phyloP scores from a whole-genome alignment of 108 stramenopile species.

The Schizochytrium sp. region DNA sequence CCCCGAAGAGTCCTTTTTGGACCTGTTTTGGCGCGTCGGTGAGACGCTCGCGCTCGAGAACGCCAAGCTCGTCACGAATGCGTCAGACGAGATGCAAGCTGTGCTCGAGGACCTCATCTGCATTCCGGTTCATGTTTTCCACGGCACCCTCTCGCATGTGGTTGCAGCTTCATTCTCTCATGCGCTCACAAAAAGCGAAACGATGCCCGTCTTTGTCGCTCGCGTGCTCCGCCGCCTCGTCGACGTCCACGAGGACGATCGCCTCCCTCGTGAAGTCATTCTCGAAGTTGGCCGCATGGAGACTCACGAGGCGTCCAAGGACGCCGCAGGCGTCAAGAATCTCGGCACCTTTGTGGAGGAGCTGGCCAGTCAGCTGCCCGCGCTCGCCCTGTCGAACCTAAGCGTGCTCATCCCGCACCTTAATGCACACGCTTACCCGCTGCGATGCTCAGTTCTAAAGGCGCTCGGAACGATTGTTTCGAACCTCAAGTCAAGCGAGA shows the following conservation, averaged over 20 bases:
- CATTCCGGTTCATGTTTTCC: not conserved
- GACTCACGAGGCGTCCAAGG: not conserved
- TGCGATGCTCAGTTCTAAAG: not conserved
- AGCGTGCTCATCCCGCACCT: constrained; percentile 7
- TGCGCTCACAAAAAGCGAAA: not conserved
- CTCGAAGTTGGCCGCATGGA: not conserved
- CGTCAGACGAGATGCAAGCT: not conserved
- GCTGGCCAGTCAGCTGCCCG: not conserved
- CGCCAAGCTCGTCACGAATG: not conserved
- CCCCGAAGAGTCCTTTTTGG: not conserved
- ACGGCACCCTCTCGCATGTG: not conserved
- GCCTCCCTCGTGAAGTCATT: not conserved
- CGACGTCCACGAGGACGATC: not conserved
- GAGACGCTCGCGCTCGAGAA: not conserved
- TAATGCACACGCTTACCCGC: not conserved
- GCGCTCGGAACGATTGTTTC: not conserved
- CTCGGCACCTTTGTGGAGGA: not conserved
- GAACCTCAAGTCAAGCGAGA: not conserved
- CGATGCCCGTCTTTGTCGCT: not conserved
- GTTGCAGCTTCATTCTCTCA: not conserved
- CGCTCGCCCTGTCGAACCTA: not conserved
- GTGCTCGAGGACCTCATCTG: not conserved
- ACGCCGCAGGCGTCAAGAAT: not conserved
- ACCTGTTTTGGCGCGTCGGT: not conserved
- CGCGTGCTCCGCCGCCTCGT: not conserved